Evolutionary conservation across 2,329 filamentous ascomycete genomes (phyloP).

Genomic region (Exophiala mesophila): DNA sequence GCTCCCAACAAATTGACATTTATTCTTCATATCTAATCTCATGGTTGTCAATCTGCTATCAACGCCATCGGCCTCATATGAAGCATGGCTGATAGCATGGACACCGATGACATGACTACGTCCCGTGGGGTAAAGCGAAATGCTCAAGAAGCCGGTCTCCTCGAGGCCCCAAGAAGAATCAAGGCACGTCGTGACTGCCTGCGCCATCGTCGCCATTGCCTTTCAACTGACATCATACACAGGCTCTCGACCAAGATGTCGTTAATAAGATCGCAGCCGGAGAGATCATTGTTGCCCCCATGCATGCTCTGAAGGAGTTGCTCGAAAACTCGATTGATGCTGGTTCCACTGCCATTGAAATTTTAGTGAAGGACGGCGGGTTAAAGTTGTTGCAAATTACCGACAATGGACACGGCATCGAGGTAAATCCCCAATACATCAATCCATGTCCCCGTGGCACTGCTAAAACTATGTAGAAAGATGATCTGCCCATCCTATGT

Average conservation of each 20-base stretch:
- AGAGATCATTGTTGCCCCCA: constrained; percentile 95
- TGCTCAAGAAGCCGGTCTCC: constrained; percentile 40
- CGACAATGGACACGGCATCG: constrained; percentile 93
- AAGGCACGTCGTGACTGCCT: constrained; percentile 38
- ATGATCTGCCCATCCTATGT: constrained; percentile 86
- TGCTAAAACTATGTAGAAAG: constrained; percentile 55
- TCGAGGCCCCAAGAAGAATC: constrained; percentile 45
- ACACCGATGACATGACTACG: constrained; percentile 36
- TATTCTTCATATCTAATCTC: no score
- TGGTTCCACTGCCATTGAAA: constrained; percentile 85
- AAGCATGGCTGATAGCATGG: constrained; percentile 40
- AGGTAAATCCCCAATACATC: constrained; percentile 52
- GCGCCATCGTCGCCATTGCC: no score
- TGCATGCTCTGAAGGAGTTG: constrained; percentile 91
- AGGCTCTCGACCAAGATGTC: constrained; percentile 86
- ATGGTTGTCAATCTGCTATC: no score
- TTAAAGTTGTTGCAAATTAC: constrained; percentile 94
- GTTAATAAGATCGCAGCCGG: constrained; percentile 98
- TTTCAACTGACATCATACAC: no score
- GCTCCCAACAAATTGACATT: no score
- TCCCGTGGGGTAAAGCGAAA: constrained; percentile 47
- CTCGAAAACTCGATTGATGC: constrained; percentile 97
- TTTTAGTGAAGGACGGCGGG: constrained; percentile 90
- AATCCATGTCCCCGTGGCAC: background rate
- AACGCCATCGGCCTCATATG: no score